Percentiles rank a stretch among this genome's conserved stretches.
phyloP scores from a whole-genome alignment of 306 rosid genomes.

The Styphnolobium japonicum region DNA sequence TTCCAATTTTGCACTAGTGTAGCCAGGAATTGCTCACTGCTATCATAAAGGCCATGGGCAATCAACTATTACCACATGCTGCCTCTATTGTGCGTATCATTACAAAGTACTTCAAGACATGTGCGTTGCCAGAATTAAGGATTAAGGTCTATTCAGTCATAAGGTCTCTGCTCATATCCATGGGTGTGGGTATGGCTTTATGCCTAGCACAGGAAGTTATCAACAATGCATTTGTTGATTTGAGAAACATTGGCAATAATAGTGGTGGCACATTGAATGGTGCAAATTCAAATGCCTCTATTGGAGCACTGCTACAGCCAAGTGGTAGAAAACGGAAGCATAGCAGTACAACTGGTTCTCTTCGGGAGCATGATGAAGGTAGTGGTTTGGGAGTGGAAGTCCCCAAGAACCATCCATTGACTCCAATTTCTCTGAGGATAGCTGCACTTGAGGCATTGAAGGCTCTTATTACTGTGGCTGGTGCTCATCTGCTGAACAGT shows the following conservation, averaged over 20 bases:
- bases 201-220: constrained; percentile 64
- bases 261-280: constrained; percentile 27
- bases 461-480: constrained; percentile 76
- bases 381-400: constrained; percentile 37
- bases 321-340: constrained; percentile 68
- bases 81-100: constrained; percentile 57
- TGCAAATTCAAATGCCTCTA: constrained; percentile 39
- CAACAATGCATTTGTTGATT: constrained; percentile 63
- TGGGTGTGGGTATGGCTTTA: constrained; percentile 89
- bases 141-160: constrained; percentile 66
- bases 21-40: constrained; percentile 73
- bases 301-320: constrained; percentile 32
- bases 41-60: constrained; percentile 61
- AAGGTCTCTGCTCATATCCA: constrained; percentile 62
- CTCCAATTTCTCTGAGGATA: constrained; percentile 62
- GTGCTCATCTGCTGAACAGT: constrained; percentile 54
- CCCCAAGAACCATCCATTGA: constrained; percentile 22
- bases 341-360: constrained; percentile 33
- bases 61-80: constrained; percentile 79
- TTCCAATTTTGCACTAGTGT: constrained; percentile 70
- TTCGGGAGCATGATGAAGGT: constrained; percentile 38
- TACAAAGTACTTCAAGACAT: constrained; percentile 65
- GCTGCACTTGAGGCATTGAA: constrained; percentile 88
- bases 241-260: constrained; percentile 46
- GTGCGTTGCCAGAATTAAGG: constrained; percentile 69